Percentiles rank a stretch among this genome's conserved stretches.
Evolutionary conservation across 805 yeast species (phyloP).

Genomic region (Kuraishia ogatae): DNA sequence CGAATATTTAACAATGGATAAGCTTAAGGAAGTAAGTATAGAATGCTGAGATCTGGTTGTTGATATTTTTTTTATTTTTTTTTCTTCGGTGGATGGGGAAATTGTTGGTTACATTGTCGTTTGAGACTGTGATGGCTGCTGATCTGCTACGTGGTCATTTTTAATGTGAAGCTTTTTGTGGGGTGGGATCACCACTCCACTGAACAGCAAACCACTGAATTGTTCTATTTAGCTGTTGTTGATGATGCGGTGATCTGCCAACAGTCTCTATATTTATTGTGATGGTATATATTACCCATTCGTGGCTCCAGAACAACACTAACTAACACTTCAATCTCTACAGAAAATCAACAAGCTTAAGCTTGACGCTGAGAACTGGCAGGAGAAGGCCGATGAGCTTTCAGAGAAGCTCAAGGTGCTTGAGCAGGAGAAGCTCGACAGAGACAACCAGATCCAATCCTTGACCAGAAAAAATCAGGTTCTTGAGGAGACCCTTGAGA

Average conservation of each 20-base stretch:
- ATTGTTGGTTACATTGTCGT: too few relatives aligned
- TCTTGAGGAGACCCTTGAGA: constrained; percentile 77
- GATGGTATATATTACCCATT: neutral
- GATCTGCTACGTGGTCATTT: too few relatives aligned
- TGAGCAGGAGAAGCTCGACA: constrained; percentile 86
- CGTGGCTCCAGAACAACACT: too few relatives aligned
- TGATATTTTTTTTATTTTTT: too few relatives aligned
- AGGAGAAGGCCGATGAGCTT: constrained; percentile 90
- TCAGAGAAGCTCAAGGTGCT: constrained; percentile 72
- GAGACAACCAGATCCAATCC: constrained; percentile 92
- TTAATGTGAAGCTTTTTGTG: too few relatives aligned
- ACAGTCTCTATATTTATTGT: neutral
- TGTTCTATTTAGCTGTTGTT: too few relatives aligned
- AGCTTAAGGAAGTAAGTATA: constrained; percentile 37
- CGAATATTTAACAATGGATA: constrained; percentile 26
- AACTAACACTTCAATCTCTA: neutral
- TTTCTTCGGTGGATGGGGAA: too few relatives aligned
- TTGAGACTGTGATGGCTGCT: too few relatives aligned
- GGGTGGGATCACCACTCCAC: too few relatives aligned
- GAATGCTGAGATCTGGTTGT: too few relatives aligned
- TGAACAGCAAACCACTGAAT: too few relatives aligned
- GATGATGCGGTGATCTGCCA: too few relatives aligned
- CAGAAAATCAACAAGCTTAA: constrained; percentile 85
- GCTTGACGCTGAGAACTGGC: constrained; percentile 95
- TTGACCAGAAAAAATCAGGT: constrained; percentile 87